phyloP scores from a whole-genome alignment of 108 stramenopile species.

The Stephanodiscus minutulus region DNA sequence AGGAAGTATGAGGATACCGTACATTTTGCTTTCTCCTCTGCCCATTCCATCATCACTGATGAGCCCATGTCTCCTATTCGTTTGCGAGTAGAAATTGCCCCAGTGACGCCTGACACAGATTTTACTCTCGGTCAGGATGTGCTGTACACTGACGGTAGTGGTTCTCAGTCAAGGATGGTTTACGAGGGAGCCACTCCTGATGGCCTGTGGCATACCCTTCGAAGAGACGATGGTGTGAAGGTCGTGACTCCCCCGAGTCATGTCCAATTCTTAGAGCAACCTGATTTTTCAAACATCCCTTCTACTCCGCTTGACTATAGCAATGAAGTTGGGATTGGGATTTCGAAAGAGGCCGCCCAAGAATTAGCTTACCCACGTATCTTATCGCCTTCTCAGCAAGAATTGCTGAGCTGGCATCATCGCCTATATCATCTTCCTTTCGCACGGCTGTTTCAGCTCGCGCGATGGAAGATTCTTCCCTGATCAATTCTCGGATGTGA shows the following conservation, averaged over 20 bases:
- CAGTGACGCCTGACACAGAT: not conserved
- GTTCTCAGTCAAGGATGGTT: not conserved
- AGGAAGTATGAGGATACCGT: not conserved
- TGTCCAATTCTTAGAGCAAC: not conserved
- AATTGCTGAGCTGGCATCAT: constrained; percentile 9
- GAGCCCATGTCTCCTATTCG: not conserved
- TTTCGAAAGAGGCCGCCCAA: constrained; percentile 4
- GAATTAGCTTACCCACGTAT: not conserved
- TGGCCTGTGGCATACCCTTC: not conserved
- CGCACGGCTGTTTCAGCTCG: not conserved
- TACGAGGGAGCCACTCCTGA: constrained; percentile 11
- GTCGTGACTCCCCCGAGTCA: not conserved
- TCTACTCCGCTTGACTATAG: constrained; percentile 1
- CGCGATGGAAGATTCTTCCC: not conserved
- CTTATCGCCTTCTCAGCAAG: constrained; percentile 8
- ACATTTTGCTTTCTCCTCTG: constrained; percentile 11
- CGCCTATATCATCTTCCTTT: constrained; percentile 10
- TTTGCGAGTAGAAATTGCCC: not conserved
- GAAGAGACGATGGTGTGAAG: not conserved
- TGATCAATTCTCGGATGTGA: not conserved
- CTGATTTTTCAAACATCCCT: constrained; percentile 5
- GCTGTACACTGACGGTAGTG: not conserved
- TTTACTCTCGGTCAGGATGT: constrained; percentile 5
- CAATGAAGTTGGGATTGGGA: constrained; percentile 2
- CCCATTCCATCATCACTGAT: constrained; percentile 4